Base-by-base conservation (phyloP, 495 filamentous ascomycete species). In the Hypoxylon subgilvum region DNA sequence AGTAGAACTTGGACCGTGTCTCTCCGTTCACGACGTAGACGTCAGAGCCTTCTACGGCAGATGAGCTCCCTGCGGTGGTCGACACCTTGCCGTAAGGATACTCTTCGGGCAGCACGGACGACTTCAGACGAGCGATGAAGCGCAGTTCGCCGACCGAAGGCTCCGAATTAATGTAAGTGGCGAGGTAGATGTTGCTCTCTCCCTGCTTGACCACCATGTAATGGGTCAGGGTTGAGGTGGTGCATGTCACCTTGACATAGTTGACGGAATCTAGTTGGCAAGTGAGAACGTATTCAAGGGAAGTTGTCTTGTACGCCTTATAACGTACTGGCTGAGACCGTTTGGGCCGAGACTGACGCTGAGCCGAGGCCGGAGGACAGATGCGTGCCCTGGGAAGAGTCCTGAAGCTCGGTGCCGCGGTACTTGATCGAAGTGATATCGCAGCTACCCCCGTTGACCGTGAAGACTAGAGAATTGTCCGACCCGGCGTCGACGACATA, bases 1-100 rank as follows among this genome's bases (percentile, higher is more conserved):
- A 86, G 72, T 86, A 88, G 74, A 88, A 88, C 68, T 88, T 88
- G 68, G 79, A 83, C 18, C 85, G 81, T 0, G 85, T 87, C 61
- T 87, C 73, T 9, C 84, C 82, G 55, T 78, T 64, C 28, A 87
- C 82, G 27, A 84, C 40, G 60, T 79, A 87, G 63, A 88, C 84
- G 54, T 88, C 85, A 0, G 79, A 82, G 14, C 84, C 85, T 63
- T 87, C 85, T 35, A 88, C 71, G 1, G 75, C 72, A 13, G 74
- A 72, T 23, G 75, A 76, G 18, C 75, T 78, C 6, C 71, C 73
- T 1, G 73, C 72, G 5, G 78, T 85, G n/a, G 80, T 81, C 1
- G 78, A 81, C 6, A 73, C 75, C 9, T 57, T 66, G 27, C 74
- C 76, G 27, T 76, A 76, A n/a, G 79, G 80, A 52, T 81, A 72